Base-by-base conservation (phyloP, 176 grass and related monocot species). In the Eragrostis nindensis region DNA sequence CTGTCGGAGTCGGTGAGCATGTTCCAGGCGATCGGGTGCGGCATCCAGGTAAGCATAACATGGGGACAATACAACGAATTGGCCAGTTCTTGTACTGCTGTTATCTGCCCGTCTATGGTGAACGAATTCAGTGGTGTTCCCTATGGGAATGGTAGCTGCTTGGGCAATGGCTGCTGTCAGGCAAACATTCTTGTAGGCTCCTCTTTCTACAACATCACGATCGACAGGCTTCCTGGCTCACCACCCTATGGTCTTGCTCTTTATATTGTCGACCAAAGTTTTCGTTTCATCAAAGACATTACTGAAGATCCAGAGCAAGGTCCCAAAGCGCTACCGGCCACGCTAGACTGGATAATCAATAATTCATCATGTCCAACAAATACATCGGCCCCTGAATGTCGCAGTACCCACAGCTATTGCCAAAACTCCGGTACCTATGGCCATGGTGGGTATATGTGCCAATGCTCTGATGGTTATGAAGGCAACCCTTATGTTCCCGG, bases 331-430 rank as follows among this genome's bases (percentile, higher is more conserved):
- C 52, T 18, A 8, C 6, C 15, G 16, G 82, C 69, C 30, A 48
- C 87, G 21, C 78, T 94, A 50, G 76, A 87, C 53, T 94, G 86
- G 89, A 50, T 41, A 66, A 87, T 94, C 22, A 43, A 18, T 21
- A 69, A 8, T 13, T 41, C 19, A 0, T 16, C 12, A 5, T 74
- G 71, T 56, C 50, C 50, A 0, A 9, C 5, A 13, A 55, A 73
- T 55, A 13, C 2, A 9, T 5, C 56, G 0, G 59, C 52, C 11
- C 19, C 71, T 0, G 50, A 74, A 21, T 94, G 92, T 17, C 44
- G 19, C 27, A 86, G 85, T 46, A 8, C 30, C 6, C 67, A 87
- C 30, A 94, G 89, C 78, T 11, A 3, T 41, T 94, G 80, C 64
- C 15, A 11, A 46, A 32, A 83, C 21, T 16, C 12, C 48, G 3